A percentile compares a stretch with the other conserved stretches of the same genome.
phyloP scores from a whole-genome alignment of 1,284 basidiomycete genomes.

The Farysia itapuensis region DNA sequence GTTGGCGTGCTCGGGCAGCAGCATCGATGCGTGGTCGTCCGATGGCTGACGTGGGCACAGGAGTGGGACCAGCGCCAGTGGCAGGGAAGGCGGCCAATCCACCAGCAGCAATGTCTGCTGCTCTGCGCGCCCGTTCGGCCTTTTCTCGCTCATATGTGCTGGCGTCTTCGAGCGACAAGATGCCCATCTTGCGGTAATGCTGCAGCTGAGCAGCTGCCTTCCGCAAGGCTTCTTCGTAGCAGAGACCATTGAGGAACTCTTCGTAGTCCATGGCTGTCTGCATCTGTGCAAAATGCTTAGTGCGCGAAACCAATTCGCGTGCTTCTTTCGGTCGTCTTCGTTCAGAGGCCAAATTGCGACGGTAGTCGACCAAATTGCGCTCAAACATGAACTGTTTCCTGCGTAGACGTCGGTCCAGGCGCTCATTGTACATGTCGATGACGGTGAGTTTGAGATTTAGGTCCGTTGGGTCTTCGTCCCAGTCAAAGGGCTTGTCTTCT shows the following conservation, averaged over 20 bases:
- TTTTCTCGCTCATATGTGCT: slow-evolving; percentile 52
- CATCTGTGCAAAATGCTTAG: slow-evolving; percentile 87
- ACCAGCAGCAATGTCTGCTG: slow-evolving; percentile 51
- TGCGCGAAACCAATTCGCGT: slow-evolving; percentile 81
- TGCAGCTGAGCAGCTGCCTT: slow-evolving; percentile 53
- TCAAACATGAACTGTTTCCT: slow-evolving; percentile 91
- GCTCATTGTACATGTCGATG: slow-evolving; percentile 88
- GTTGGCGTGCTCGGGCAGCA: slow-evolving; percentile 31
- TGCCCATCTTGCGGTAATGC: slow-evolving; percentile 52
- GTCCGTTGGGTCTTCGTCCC: slow-evolving; percentile 77
- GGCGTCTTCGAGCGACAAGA: slow-evolving; percentile 53
- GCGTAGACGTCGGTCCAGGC: slow-evolving; percentile 83
- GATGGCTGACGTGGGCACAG: slow-evolving; percentile 7
- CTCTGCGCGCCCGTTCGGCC: slow-evolving; percentile 48
- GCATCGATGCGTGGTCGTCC: slow-evolving; percentile 26
- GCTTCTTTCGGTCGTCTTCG: slow-evolving; percentile 89
- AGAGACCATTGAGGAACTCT: slow-evolving; percentile 79
- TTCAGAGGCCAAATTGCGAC: slow-evolving; percentile 82
- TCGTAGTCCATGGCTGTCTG: slow-evolving; percentile 93
- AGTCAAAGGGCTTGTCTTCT: slow-evolving; percentile 54
- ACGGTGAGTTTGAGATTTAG: slow-evolving; percentile 86
- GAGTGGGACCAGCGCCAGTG: slow-evolving; percentile 29
- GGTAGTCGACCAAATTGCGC: slow-evolving; percentile 82
- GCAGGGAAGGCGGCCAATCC: slow-evolving; percentile 47
- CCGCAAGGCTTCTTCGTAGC: slow-evolving; percentile 62